Conservation (phyloP, 202 grass and related monocot species). For the Saccharum hybrid region DNA sequence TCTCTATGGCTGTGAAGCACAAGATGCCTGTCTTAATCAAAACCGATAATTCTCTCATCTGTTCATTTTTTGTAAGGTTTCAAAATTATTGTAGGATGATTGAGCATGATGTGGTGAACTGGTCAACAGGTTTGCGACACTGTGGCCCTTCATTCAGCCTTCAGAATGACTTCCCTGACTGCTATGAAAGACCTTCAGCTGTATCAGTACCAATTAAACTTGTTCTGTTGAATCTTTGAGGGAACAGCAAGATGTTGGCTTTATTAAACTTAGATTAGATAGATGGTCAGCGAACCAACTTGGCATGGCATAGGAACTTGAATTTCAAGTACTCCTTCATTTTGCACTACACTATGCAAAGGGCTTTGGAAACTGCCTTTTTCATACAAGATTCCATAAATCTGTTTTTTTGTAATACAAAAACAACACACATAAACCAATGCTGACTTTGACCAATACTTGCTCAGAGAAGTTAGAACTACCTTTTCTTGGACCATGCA, state of each 20-base stretch:
- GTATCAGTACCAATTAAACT: not conserved
- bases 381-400: not conserved
- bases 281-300: conserved; percentile 16
- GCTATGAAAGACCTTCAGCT: not conserved
- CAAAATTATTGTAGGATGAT: not conserved
- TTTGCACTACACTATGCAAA: not conserved
- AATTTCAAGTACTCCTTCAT: not conserved
- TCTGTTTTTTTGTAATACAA: not conserved
- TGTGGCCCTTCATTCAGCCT: conserved; percentile 33
- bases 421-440: not conserved
- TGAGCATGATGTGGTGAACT: conserved; percentile 26
- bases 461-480: conserved; percentile 15
- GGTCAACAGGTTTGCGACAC: conserved; percentile 77
- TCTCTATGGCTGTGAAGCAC: not conserved
- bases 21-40: not conserved
- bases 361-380: not conserved
- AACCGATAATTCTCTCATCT: not conserved
- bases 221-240: not conserved
- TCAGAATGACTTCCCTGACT: conserved; percentile 49
- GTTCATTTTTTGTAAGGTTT: not conserved
- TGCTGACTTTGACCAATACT: not conserved
- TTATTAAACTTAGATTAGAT: not conserved
- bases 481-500: conserved; percentile 14
- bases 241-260: not conserved
- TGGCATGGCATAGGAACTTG: not conserved